Evolutionary conservation across 495 filamentous ascomycete genomes (phyloP), one percentile per base, ranked within the genome.

Genomic region (Penicillium manginii): DNA sequence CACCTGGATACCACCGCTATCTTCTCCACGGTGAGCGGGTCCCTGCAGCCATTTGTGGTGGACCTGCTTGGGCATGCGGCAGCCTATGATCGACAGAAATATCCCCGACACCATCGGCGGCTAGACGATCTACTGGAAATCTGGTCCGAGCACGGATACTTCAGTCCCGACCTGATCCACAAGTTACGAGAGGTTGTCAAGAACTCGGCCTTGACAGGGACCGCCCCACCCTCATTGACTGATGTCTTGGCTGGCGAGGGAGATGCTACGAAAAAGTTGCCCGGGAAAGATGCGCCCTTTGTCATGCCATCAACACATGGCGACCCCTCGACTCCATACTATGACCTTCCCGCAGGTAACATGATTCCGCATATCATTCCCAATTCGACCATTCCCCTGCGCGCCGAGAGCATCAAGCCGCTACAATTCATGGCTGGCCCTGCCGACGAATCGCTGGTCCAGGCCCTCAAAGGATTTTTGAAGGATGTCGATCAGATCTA

Each of bases 271-370:
- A 67, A 65, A 26, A 74, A 67, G 50, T 59, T 62, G 2, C 69
- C 70, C 52, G 80, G 72, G 46, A 87, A 78, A 61, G 79, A 83
- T 54, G 76, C 73, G 3, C 88, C 90, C 0, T 93, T 82, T 63
- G 70, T 88, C 18, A 84, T 94, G 83, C 91, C 91, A 48, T 71
- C 86, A 1, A 84, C 80, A 45, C 92, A 97, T 69, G 92, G 92
- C 14, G 92, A 96, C 67, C 72, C 78, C 2, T 82, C 85, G 0
- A 85, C 82, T 2, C 88, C 89, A 0, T 96, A 85, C 77, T 93
- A 92, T 72, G 92, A 96, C 56, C 80, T 96, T 1, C 92, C 92
- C 0, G 91, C 91, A 17, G 92, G 86, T 4, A 94, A 92, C 63
- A 81, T 92, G 69, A 79, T 94, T 37, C 89, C 88, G 2, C 86